These are phyloP conservation scores for Pseudopithomyces chartarum DNA, from an alignment of 2,329 filamentous ascomycete genomes.

Conservation along the genomic window DNA sequence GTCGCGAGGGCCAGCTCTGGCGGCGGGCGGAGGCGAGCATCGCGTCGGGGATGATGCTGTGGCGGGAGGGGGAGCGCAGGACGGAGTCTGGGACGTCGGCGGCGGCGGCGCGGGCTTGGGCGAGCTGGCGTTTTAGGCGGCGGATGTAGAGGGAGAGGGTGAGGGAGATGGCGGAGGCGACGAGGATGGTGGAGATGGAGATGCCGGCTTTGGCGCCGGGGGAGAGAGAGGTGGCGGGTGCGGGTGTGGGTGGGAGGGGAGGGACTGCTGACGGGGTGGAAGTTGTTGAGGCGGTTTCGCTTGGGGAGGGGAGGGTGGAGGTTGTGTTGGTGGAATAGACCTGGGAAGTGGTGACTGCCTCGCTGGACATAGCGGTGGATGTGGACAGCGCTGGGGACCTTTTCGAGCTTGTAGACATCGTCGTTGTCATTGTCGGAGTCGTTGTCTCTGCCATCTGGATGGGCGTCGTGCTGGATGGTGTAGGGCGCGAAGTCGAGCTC, in stretches of 20 bases:
- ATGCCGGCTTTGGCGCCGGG: constrained; percentile 30
- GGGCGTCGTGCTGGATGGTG: not conserved
- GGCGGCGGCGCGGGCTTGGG: constrained; percentile 21
- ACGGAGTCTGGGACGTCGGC: constrained; percentile 19
- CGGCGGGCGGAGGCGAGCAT: constrained; percentile 1
- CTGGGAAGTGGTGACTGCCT: not conserved
- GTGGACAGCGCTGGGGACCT: not conserved
- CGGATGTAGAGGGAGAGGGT: constrained; percentile 29
- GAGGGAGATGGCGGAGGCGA: constrained; percentile 20
- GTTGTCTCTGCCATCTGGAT: not conserved
- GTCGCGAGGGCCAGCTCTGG: not conserved
- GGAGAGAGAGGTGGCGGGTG: constrained; percentile 19
- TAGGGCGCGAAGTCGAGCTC: not conserved
- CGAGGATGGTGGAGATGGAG: constrained; percentile 17
- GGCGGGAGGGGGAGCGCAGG: constrained; percentile 12
- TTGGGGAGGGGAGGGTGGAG: not conserved
- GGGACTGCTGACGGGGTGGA: constrained; percentile 19
- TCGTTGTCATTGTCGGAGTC: not conserved
- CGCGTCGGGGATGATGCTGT: constrained; percentile 2
- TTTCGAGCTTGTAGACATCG: not conserved
- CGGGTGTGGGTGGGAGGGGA: constrained; percentile 10
- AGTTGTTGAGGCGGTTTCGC: not conserved
- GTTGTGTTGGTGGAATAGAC: not conserved
- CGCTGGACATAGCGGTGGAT: not conserved
- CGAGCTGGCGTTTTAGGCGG: constrained; percentile 27